phyloP scores from a whole-genome alignment of 164 flowering plant species.

The Protea cynaroides region DNA sequence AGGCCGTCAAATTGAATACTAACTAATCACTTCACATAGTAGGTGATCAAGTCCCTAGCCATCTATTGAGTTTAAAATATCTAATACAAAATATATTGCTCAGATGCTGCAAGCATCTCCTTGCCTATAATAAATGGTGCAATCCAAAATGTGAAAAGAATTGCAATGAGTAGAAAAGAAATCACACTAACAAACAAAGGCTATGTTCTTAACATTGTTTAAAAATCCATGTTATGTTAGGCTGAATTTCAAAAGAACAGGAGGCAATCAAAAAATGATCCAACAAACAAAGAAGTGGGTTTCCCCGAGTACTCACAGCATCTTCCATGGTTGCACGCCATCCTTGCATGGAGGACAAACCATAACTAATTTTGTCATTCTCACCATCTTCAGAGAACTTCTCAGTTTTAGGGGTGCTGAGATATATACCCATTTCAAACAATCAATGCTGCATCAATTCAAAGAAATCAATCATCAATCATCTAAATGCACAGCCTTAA shows the following conservation, averaged over 20 bases:
- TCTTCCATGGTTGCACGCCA: conserved; percentile 91
- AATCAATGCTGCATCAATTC: not conserved
- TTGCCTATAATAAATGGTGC: not conserved
- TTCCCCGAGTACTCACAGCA: conserved; percentile 54
- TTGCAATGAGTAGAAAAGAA: not conserved
- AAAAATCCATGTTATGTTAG: not conserved
- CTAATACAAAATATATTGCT: not conserved
- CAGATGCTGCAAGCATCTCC: not conserved
- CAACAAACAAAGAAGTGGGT: not conserved
- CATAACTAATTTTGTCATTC: conserved; percentile 46
- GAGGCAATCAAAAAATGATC: not conserved
- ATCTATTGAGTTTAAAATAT: not conserved
- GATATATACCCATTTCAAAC: conserved; percentile 59
- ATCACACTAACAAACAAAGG: not conserved
- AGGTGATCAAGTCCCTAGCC: not conserved
- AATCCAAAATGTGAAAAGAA: not conserved
- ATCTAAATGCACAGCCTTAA: not conserved
- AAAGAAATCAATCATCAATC: not conserved
- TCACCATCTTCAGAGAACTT: conserved; percentile 75
- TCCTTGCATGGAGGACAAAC: conserved; percentile 87
- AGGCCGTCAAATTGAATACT: too few relatives aligned
- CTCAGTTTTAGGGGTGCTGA: conserved; percentile 74
- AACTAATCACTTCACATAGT: not conserved
- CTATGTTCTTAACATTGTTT: not conserved
- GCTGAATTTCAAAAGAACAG: not conserved